Evolutionary conservation across 495 filamentous ascomycete species (phyloP).

Genomic region (Coniosporium apollinis): DNA sequence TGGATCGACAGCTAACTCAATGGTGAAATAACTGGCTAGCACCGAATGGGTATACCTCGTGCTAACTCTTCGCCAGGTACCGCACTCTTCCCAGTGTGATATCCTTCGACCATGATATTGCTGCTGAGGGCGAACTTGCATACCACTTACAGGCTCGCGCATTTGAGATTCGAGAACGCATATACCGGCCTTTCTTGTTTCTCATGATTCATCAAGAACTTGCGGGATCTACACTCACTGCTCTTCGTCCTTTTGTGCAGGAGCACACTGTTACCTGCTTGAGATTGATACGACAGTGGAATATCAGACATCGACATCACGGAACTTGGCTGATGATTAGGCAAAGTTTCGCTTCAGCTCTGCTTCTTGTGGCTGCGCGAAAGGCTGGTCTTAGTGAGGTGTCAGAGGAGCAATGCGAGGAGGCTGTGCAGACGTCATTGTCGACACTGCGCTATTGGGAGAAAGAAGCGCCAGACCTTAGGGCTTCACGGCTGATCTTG

Average conservation of each 20-base stretch:
- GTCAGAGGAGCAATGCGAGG: not conserved
- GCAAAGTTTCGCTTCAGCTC: not conserved
- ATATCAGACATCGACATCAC: not conserved
- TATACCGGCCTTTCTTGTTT: slow-evolving; percentile 1
- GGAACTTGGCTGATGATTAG: not conserved
- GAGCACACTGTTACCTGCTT: not conserved
- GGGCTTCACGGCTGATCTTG: not conserved
- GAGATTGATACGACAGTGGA: not conserved
- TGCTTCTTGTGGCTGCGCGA: not conserved
- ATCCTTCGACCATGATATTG: not conserved
- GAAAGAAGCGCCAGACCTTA: not conserved
- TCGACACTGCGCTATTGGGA: not conserved
- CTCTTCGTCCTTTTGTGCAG: not conserved
- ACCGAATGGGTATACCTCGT: no score
- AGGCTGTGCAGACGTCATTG: not conserved
- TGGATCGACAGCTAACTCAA: not conserved
- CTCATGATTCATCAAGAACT: not conserved
- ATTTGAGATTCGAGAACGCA: not conserved
- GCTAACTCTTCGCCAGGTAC: no score
- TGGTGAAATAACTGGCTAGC: no score
- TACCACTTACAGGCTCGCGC: not conserved
- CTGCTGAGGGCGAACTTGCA: not conserved
- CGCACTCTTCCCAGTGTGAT: not conserved
- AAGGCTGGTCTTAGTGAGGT: not conserved
- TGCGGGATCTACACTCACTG: not conserved